Base-by-base conservation (phyloP, 495 filamentous ascomycete genomes). In the Viridothelium virens region DNA sequence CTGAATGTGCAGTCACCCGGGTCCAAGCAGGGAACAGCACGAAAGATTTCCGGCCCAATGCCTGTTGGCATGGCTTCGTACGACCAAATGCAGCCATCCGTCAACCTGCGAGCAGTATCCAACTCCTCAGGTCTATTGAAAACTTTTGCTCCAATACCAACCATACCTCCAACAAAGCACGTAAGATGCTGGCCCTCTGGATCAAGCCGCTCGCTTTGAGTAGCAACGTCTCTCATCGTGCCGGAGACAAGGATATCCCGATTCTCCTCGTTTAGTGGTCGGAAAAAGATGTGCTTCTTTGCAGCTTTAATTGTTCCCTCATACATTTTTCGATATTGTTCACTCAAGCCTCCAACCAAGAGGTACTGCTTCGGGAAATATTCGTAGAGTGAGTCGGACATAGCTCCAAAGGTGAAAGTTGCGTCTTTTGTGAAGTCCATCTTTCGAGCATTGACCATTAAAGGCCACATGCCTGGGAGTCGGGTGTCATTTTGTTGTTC, bases 71-170 rank as follows among this genome's bases (percentile, higher is more conserved):
- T 92, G 34, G 82, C 81, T 70, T 90, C 85, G 71, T 97, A 97
- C 2, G 91, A 89, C 92, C 91, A 97, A 1, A 92, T 87, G 73
- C 93, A 97, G n/a, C 92, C 93, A 65, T 94, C 91, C 0, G 93
- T 89, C 12, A 97, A 73, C 63, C 80, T 79, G 0, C 77, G 77
- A 11, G 85, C 85, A 48, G 79, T 80, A 3, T 76, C 72, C 33
- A 88, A 64, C 46, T 87, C 82, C 41, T 82, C 74, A 0, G 80
- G 72, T 6, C 79, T 78, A 31, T 84, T 74, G 69, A 87, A 87
- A 6, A 86, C 71, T 65, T 84, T 83, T 0, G 83, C 82, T 0
- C 79, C 85, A 37, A 87, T 38, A 18, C 53, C 53, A 25, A 75
- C 68, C 68, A 71, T 74, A 16, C 74, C 74, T 4, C 74, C 74